Evolutionary conservation across 2,329 filamentous ascomycete species (phyloP), one percentile per base, ranked within the genome.

Genomic region (Pseudogymnoascus sp.): DNA sequence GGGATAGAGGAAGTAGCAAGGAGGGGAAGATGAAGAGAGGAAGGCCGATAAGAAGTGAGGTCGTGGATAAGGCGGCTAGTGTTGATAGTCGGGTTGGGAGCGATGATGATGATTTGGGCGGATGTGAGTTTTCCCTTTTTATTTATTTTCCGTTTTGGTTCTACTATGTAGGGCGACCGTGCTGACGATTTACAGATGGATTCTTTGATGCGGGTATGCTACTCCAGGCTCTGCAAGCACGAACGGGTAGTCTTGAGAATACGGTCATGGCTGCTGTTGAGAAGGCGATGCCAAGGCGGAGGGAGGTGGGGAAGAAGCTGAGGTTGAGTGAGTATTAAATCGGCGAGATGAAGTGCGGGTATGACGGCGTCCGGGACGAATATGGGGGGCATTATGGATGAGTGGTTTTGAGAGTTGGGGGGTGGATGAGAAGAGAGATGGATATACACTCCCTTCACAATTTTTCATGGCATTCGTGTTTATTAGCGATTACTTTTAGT

Each of bases 181-280:
- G 41, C 40, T 61, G 35, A 60, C 11, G 63, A 58, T 47, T 10
- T 33, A 68, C 71, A 96, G 92, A 97, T 79, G 93, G 93, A 33
- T 97, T 97, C 79, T 97, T 97, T 76, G 93, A 97, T 72, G 92
- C 93, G 0, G 93, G 93, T 11, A 96, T 97, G 91, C 83, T 97
- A 4, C 80, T 94, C 24, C 90, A 95, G 73, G 91, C 92, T 1
- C 84, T 96, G 62, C 92, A 92, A 72, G 87, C 87, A 2, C 83
- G 87, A 59, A 81, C 82, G 13, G 80, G 84, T 62, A 78, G 76
- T 3, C 73, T 77, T 5, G 81, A 84, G 60, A 50, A 50, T 10
- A 50, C 44, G 2, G 44, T 50, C 13, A 4, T 50, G 4, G 44
- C 44, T 15, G n/a, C 26, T n/a, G 69, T 66, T 33, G 77, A 74